phyloP scores from a whole-genome alignment of 495 filamentous ascomycete genomes.

The Penicillium bovifimosum region DNA sequence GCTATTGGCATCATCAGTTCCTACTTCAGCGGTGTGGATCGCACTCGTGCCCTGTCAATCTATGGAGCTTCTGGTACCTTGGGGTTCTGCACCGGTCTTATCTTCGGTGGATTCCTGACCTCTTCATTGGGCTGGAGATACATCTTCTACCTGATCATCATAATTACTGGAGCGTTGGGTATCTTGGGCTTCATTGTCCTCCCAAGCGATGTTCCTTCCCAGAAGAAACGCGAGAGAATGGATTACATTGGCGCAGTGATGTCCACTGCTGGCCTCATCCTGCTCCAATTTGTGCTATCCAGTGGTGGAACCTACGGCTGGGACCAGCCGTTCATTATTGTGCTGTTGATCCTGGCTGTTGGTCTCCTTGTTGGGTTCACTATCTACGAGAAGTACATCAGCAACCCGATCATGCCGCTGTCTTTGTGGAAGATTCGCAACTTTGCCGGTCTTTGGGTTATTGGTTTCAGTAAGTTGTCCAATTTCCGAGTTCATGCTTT shows the following conservation, averaged over 20 bases:
- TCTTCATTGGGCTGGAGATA: conserved; percentile 35
- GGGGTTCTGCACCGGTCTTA: conserved; percentile 34
- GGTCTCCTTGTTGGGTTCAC: conserved; percentile 36
- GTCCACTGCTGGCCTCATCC: conserved; percentile 31
- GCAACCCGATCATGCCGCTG: conserved; percentile 32
- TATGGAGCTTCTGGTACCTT: conserved; percentile 35
- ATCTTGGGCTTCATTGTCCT: conserved; percentile 30
- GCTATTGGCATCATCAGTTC: conserved; percentile 38
- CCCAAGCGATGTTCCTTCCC: conserved; percentile 19
- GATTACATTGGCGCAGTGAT: conserved; percentile 31
- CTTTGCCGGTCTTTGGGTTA: conserved; percentile 35
- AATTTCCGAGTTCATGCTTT: background rate
- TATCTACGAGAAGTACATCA: conserved; percentile 29
- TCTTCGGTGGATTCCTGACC: conserved; percentile 35
- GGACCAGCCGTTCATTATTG: conserved; percentile 41
- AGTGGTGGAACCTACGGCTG: conserved; percentile 42
- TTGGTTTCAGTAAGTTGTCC: conserved; percentile 31
- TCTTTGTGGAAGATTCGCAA: conserved; percentile 34
- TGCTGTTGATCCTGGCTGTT: conserved; percentile 38
- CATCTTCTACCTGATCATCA: conserved; percentile 33
- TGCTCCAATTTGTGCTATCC: conserved; percentile 36
- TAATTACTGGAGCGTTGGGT: conserved; percentile 27
- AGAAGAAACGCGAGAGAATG: conserved; percentile 22
- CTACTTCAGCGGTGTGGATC: conserved; percentile 33
- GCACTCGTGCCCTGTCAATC: conserved; percentile 31